Evolutionary conservation across 352 stramenopile species (phyloP), one percentile per base, ranked within the genome.

Genomic region (Globisporangium spiculum): DNA sequence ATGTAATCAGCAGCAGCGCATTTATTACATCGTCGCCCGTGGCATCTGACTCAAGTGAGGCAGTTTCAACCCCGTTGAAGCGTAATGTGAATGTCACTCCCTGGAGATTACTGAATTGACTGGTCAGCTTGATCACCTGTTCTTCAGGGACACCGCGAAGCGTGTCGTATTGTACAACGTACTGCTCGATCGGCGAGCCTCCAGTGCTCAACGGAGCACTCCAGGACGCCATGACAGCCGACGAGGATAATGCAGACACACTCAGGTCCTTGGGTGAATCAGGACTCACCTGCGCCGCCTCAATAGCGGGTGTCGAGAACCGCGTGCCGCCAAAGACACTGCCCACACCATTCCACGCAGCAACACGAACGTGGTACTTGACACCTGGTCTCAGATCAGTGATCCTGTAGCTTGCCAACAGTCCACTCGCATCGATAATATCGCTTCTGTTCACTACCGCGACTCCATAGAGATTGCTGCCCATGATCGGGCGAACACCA

Each of bases 331-430:
- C 89, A 68, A 96, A 97, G 3, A 89, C 69, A 20, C 88, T 84
- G 4, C 92, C 83, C 3, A 98, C 94, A 30, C 96, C 93, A 68
- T 98, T 98, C 83, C 86, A 98, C 6, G 96, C 89, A n/a, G 92
- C 93, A 0, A 99, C 89, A 5, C 91, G 88, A 2, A 97, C 89
- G 57, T 97, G 89, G 60, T 96, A 97, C 0, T 70, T 64, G 4
- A 93, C 77, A 0, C 74, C 88, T n/a, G 62, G 59, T 8, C 56
- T 50, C 22, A 91, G 32, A 1, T 53, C 61, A 1, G 50, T 55
- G 14, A 91, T 77, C 10, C 75, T 65, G 48, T 82, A 89, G 1
- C 60, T 59, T 5, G 64, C 72, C 3, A 82, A 46, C 16, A 52
- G 7, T 0, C 69, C 70, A 58, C 65, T 72, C 0, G 54, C 44